Evolutionary conservation across 1,284 basidiomycete species (phyloP).

Genomic region (Ustilago trichophora): DNA sequence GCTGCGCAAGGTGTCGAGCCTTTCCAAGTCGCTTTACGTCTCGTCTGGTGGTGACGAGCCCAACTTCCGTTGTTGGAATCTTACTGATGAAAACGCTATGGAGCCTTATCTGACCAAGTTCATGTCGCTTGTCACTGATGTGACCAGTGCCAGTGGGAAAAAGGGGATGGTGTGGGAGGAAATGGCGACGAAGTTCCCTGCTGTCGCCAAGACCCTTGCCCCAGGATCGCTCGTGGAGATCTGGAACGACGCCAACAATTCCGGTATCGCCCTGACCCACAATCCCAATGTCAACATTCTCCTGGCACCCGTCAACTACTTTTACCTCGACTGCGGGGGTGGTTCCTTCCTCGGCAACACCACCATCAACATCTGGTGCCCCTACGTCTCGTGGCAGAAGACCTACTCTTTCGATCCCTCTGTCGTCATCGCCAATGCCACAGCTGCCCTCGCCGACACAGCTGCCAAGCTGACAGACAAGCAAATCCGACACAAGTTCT

Average conservation of each 20-base stretch:
- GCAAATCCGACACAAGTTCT: slow-evolving; percentile 69
- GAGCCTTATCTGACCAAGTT: slow-evolving; percentile 71
- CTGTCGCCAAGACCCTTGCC: slow-evolving; percentile 69
- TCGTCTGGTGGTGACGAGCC: slow-evolving; percentile 86
- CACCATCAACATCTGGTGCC: slow-evolving; percentile 72
- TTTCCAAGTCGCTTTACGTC: slow-evolving; percentile 75
- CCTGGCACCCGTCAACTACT: slow-evolving; percentile 73
- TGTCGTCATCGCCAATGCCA: slow-evolving; percentile 34
- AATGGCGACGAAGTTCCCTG: slow-evolving; percentile 58
- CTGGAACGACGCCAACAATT: slow-evolving; percentile 77
- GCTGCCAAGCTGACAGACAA: neutral
- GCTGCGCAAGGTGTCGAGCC: slow-evolving; percentile 56
- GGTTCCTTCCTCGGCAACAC: slow-evolving; percentile 79
- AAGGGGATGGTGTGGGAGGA: slow-evolving; percentile 79
- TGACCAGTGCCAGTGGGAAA: slow-evolving; percentile 70
- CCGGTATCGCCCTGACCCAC: slow-evolving; percentile 73
- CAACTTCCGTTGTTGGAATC: slow-evolving; percentile 75
- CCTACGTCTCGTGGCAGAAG: slow-evolving; percentile 62
- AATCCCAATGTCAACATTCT: slow-evolving; percentile 75
- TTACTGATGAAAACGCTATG: slow-evolving; percentile 37
- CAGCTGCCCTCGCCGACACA: neutral
- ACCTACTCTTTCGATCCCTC: slow-evolving; percentile 78
- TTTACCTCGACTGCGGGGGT: slow-evolving; percentile 77
- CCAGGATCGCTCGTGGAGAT: slow-evolving; percentile 77
- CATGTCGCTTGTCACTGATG: slow-evolving; percentile 71